These are phyloP conservation scores for Yarrowia sp. DNA, from an alignment of 805 yeast genomes.

Conservation along the genomic window DNA sequence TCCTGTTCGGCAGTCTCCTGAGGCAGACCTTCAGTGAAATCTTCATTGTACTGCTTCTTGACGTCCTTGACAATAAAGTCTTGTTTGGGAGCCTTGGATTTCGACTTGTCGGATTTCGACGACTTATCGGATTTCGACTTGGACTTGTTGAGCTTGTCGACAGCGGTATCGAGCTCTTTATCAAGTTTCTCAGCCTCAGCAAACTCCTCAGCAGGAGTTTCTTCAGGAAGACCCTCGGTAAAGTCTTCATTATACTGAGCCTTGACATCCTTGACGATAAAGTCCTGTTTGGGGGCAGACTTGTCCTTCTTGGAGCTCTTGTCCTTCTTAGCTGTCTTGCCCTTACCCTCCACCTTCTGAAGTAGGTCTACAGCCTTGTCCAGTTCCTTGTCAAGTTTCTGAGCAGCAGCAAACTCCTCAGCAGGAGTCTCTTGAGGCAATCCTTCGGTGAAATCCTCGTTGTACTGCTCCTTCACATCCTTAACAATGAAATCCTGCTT, in stretches of 20 bases:
- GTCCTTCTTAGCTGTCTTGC: slow-evolving; percentile 24
- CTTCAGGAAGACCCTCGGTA: background rate
- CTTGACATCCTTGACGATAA: slow-evolving; percentile 20
- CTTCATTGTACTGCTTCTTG: slow-evolving; percentile 9
- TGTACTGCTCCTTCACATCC: background rate
- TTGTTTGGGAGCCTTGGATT: background rate
- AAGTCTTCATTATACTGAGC: slow-evolving; percentile 23
- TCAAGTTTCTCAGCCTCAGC: background rate
- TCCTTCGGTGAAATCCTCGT: background rate
- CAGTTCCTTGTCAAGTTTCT: background rate
- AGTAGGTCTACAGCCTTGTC: background rate
- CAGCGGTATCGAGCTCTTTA: background rate
- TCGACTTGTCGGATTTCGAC: no score
- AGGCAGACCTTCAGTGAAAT: background rate
- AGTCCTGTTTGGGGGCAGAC: slow-evolving; percentile 23
- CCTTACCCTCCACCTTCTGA: slow-evolving; percentile 25
- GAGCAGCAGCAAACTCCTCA: background rate
- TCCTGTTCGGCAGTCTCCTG: background rate
- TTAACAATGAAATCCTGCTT: slow-evolving; percentile 5
- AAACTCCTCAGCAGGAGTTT: slow-evolving; percentile 7
- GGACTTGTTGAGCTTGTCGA: background rate
- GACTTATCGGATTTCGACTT: no score
- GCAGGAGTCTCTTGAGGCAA: background rate
- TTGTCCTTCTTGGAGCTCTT: slow-evolving; percentile 28
- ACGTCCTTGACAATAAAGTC: background rate